Evolutionary conservation across 257 asterid genomes (phyloP).

Genomic region (Oldenlandia corymbosa): DNA sequence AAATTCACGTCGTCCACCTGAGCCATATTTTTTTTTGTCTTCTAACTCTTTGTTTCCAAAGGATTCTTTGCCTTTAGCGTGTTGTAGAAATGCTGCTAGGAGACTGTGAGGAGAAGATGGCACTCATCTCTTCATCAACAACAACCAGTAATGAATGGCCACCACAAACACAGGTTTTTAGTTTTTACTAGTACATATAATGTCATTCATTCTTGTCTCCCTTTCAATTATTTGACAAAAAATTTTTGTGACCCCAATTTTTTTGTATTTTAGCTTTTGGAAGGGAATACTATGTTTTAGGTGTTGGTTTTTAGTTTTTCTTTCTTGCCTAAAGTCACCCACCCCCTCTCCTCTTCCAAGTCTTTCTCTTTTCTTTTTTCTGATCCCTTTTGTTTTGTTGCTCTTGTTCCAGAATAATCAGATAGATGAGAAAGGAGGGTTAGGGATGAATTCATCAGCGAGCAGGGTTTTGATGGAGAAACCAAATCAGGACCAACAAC

Average conservation of each 20-base stretch:
- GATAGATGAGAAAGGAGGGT: constrained; percentile 30
- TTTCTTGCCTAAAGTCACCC: constrained; percentile 28
- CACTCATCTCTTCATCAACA: constrained; percentile 38
- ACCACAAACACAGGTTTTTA: constrained; percentile 64
- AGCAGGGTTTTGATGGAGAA: constrained; percentile 32
- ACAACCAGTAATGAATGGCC: constrained; percentile 53
- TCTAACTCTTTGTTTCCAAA: constrained; percentile 39
- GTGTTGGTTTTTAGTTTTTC: constrained; percentile 36
- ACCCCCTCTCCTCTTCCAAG: constrained; percentile 16
- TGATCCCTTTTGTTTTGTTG: constrained; percentile 19
- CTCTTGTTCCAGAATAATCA: constrained; percentile 21
- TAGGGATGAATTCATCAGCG: constrained; percentile 33
- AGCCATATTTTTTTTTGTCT: constrained; percentile 59
- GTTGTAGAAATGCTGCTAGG: constrained; percentile 34
- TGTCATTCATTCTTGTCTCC: constrained; percentile 18
- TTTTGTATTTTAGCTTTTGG: constrained; percentile 85
- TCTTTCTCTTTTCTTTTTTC: constrained; percentile 7
- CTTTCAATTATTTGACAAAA: constrained; percentile 46
- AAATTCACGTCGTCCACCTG: constrained; percentile 45
- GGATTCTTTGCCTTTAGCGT: constrained; percentile 46
- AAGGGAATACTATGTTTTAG: constrained; percentile 46
- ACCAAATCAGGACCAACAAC: constrained; percentile 19
- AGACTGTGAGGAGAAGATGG: constrained; percentile 47
- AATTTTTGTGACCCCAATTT: constrained; percentile 43
- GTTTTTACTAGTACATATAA: too few species aligned